These are phyloP conservation scores for Dendrobium huoshanense DNA, from an alignment of 106 monocot species.

Conservation along the genomic window DNA sequence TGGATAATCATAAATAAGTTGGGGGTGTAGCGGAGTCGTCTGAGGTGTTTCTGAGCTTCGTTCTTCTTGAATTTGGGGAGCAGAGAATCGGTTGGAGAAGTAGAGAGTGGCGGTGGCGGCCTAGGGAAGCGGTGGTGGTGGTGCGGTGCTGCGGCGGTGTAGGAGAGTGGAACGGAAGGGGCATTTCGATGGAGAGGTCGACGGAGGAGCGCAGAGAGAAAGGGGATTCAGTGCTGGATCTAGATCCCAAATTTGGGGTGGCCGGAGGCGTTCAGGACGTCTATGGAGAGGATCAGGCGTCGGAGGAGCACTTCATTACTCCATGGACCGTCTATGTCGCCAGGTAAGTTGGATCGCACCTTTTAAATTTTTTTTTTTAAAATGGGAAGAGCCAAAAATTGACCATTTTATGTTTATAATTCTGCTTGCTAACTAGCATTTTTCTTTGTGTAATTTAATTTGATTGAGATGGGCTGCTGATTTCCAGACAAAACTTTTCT, in stretches of 20 bases:
- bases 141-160: not conserved
- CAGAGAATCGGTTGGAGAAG: not conserved
- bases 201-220: slow-evolving; percentile 10
- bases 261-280: slow-evolving; percentile 71
- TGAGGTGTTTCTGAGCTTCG: not conserved
- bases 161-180: slow-evolving; percentile 3
- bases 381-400: not conserved
- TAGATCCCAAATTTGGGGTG: slow-evolving; percentile 34
- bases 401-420: not conserved
- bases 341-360: slow-evolving; percentile 32
- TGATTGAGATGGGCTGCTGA: not conserved
- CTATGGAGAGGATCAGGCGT: slow-evolving; percentile 80
- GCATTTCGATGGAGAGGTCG: slow-evolving; percentile 12
- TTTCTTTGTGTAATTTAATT: not conserved
- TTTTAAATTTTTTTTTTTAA: not conserved
- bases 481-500: not conserved
- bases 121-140: not conserved
- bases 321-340: slow-evolving; percentile 87
- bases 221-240: not conserved
- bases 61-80: not conserved
- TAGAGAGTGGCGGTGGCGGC: not conserved
- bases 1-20: not conserved
- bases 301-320: slow-evolving; percentile 87
- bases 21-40: not conserved
- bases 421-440: not conserved